A percentile compares a stretch with the other conserved stretches of the same genome.
Conservation (phyloP, 2,329 filamentous ascomycete species). For the Nemania sp. region DNA sequence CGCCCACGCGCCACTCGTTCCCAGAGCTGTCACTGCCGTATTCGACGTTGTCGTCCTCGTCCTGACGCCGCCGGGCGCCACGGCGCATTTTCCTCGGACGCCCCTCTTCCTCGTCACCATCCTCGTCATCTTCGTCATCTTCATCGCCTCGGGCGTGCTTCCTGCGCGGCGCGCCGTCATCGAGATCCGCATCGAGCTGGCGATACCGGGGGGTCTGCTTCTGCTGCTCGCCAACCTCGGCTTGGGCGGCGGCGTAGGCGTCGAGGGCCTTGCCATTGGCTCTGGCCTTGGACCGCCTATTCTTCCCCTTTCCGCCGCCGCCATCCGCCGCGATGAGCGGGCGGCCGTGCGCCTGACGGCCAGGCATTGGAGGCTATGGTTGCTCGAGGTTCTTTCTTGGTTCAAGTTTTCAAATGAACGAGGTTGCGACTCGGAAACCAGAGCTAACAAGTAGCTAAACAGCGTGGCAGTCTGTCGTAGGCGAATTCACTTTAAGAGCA, state of each 20-base stretch:
- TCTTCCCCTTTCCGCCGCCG: slow-evolving; percentile 41
- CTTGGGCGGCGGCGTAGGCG: slow-evolving; percentile 61
- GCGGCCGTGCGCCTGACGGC: slow-evolving; percentile 63
- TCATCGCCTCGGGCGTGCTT: slow-evolving; percentile 52
- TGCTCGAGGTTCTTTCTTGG: no score
- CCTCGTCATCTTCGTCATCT: slow-evolving; percentile 54
- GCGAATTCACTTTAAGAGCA: no score
- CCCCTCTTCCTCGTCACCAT: slow-evolving; percentile 69
- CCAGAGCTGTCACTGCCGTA: slow-evolving; percentile 84
- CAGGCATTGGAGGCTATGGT: slow-evolving; percentile 51
- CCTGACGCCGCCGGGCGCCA: slow-evolving; percentile 36
- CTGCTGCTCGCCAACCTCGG: slow-evolving; percentile 53
- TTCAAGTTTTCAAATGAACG: no score
- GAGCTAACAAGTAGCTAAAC: no score
- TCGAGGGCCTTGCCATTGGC: slow-evolving; percentile 57
- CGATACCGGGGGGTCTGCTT: slow-evolving; percentile 56
- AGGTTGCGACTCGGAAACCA: background rate
- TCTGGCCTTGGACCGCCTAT: slow-evolving; percentile 51
- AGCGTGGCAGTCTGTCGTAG: no score
- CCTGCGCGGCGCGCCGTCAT: slow-evolving; percentile 36
- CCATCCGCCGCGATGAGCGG: slow-evolving; percentile 46
- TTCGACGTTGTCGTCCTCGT: slow-evolving; percentile 62
- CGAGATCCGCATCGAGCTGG: slow-evolving; percentile 52
- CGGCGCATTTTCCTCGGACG: slow-evolving; percentile 48
- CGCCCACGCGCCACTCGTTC: slow-evolving; percentile 81